phyloP scores from a whole-genome alignment of 768 basidiomycete species.

The Pleurotus giganteus region DNA sequence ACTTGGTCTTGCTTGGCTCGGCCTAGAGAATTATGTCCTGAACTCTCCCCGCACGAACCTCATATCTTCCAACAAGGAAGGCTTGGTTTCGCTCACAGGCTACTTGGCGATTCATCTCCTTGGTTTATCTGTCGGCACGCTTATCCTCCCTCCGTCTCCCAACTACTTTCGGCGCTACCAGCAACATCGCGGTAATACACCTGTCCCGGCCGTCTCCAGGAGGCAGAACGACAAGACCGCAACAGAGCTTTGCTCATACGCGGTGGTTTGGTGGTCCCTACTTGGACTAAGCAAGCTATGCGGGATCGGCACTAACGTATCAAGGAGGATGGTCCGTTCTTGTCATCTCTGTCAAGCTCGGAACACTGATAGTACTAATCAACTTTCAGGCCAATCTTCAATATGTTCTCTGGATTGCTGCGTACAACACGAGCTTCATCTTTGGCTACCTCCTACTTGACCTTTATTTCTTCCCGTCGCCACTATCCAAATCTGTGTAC shows the following conservation, averaged over 20 bases:
- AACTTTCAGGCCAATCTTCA: slow-evolving; percentile 72
- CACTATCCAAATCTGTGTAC: slow-evolving; percentile 20
- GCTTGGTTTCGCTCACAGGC: slow-evolving; percentile 78
- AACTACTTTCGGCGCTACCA: slow-evolving; percentile 64
- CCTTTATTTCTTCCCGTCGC: slow-evolving; percentile 59
- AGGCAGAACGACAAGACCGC: slow-evolving; percentile 74
- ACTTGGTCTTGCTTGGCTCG: slow-evolving; percentile 48
- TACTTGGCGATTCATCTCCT: slow-evolving; percentile 90
- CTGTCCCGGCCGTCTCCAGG: slow-evolving; percentile 22
- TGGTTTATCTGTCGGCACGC: slow-evolving; percentile 77
- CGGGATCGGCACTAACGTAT: slow-evolving; percentile 44
- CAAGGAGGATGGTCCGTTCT: slow-evolving; percentile 51
- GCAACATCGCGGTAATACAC: slow-evolving; percentile 23
- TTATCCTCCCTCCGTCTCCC: slow-evolving; percentile 77
- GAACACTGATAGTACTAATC: background rate
- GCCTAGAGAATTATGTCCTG: slow-evolving; percentile 65
- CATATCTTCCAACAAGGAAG: slow-evolving; percentile 88
- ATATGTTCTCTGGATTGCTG: slow-evolving; percentile 87
- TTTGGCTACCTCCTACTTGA: slow-evolving; percentile 80
- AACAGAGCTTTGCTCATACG: slow-evolving; percentile 74
- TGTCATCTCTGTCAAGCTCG: background rate
- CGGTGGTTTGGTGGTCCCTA: slow-evolving; percentile 74
- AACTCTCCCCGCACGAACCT: slow-evolving; percentile 59
- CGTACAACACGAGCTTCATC: slow-evolving; percentile 86
- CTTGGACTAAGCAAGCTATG: slow-evolving; percentile 38